Percentiles rank a stretch among this genome's conserved stretches.
Conservation (phyloP, 179 eudicot species). For the Camellia oleifera region DNA sequence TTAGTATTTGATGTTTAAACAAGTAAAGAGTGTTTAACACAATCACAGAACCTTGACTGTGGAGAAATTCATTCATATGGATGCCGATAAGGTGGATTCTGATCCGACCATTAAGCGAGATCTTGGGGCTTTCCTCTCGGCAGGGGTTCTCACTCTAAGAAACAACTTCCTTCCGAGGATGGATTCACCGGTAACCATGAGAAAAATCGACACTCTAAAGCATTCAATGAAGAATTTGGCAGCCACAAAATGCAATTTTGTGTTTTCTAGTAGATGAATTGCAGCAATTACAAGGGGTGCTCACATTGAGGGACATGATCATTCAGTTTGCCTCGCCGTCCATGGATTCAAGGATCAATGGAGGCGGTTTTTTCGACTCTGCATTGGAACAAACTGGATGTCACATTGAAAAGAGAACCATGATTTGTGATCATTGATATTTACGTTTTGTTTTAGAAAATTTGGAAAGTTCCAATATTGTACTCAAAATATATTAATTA, state of each 20-base stretch:
- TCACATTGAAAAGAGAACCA: constrained; percentile 29
- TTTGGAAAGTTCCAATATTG: too few species aligned
- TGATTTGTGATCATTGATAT: constrained; percentile 18
- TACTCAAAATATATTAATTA: too few species aligned
- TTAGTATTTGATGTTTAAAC: too few species aligned
- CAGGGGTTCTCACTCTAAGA: constrained; percentile 20
- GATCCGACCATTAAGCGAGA: constrained; percentile 13
- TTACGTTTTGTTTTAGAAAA: too few species aligned
- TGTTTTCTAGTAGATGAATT: constrained; percentile 41
- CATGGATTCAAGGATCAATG: constrained; percentile 40
- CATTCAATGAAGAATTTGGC: constrained; percentile 39
- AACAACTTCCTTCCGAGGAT: constrained; percentile 28
- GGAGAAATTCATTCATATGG: constrained; percentile 28
- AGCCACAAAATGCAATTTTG: constrained; percentile 24
- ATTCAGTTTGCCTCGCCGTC: constrained; percentile 46
- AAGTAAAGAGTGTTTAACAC: neutral
- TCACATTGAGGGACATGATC: constrained; percentile 41
- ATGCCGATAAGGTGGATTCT: constrained; percentile 1
- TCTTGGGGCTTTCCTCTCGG: constrained; percentile 16
- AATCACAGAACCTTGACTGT: constrained; percentile 22
- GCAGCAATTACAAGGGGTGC: constrained; percentile 20
- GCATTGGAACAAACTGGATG: constrained; percentile 44
- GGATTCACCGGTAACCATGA: constrained; percentile 33
- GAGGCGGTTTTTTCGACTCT: constrained; percentile 42
- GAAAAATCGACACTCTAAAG: constrained; percentile 30